Conservation (phyloP, 768 basidiomycete genomes). For the Lactarius hatsudake region DNA sequence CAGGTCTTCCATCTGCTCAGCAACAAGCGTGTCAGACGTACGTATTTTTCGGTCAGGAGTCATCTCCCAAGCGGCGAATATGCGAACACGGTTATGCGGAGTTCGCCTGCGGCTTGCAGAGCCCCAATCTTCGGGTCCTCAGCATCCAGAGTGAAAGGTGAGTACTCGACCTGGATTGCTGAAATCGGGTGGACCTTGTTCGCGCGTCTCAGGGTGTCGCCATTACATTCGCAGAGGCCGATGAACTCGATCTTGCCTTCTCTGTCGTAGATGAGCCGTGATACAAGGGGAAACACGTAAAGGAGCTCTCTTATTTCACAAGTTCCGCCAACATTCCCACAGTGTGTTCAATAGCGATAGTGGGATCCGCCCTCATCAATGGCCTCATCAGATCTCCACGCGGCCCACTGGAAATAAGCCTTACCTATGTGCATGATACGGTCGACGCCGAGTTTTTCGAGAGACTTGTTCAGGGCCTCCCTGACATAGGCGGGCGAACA, state of each 20-base stretch:
- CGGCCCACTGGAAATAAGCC: background rate
- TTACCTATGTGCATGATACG: slow-evolving; percentile 35
- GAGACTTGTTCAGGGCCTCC: slow-evolving; percentile 30
- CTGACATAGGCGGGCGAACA: slow-evolving; percentile 33
- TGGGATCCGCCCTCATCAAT: slow-evolving; percentile 10
- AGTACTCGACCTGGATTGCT: slow-evolving; percentile 40
- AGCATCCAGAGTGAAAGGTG: slow-evolving; percentile 37
- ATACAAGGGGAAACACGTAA: slow-evolving; percentile 29
- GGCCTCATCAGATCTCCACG: background rate
- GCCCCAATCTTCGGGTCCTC: slow-evolving; percentile 36
- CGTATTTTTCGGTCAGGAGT: slow-evolving; percentile 47
- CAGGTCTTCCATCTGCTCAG: no score
- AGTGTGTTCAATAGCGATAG: slow-evolving; percentile 25
- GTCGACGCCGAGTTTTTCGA: slow-evolving; percentile 33
- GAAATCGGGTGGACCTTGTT: slow-evolving; percentile 38
- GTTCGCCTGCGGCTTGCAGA: slow-evolving; percentile 38
- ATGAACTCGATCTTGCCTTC: slow-evolving; percentile 38
- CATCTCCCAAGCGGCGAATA: slow-evolving; percentile 51
- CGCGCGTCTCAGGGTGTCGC: slow-evolving; percentile 37
- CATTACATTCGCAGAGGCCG: slow-evolving; percentile 38
- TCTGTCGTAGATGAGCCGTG: slow-evolving; percentile 14
- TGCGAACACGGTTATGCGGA: slow-evolving; percentile 42
- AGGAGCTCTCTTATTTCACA: slow-evolving; percentile 35
- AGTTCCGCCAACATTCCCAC: slow-evolving; percentile 27
- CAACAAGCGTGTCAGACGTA: slow-evolving; percentile 20